Conservation (phyloP, 2,329 filamentous ascomycete genomes). For the Pochonia chlamydosporia region DNA sequence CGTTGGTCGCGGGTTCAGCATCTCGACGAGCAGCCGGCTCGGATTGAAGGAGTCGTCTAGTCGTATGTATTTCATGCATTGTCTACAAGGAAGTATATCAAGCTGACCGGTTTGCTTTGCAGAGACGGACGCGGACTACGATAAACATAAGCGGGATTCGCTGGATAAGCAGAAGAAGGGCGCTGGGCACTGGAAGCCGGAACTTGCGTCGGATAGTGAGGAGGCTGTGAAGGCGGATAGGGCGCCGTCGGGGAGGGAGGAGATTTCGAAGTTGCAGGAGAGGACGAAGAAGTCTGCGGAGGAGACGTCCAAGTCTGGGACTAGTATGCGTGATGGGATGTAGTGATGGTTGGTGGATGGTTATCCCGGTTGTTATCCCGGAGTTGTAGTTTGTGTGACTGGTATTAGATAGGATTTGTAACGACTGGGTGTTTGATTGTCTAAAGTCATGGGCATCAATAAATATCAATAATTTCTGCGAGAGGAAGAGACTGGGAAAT, state of each 20-base stretch:
- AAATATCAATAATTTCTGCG: too few species aligned
- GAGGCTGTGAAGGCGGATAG: slow-evolving; percentile 68
- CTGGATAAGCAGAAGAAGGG: slow-evolving; percentile 64
- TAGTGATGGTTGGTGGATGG: slow-evolving; percentile 15
- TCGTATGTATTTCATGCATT: slow-evolving; percentile 20
- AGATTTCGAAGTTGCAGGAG: slow-evolving; percentile 48
- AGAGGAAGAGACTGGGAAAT: too few species aligned
- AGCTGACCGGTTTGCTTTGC: not conserved
- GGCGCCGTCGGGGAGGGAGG: slow-evolving; percentile 20
- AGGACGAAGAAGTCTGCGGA: slow-evolving; percentile 48
- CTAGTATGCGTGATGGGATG: slow-evolving; percentile 40
- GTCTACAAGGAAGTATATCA: not conserved
- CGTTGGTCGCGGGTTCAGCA: slow-evolving; percentile 15
- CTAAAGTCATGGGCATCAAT: too few species aligned
- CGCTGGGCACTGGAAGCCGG: slow-evolving; percentile 68
- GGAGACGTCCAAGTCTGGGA: slow-evolving; percentile 40
- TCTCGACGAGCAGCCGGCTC: slow-evolving; percentile 22
- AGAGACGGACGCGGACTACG: slow-evolving; percentile 36
- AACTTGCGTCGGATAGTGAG: slow-evolving; percentile 74
- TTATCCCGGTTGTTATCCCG: not conserved
- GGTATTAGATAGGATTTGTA: too few species aligned
- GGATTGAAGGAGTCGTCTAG: slow-evolving; percentile 32
- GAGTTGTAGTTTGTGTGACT: too few species aligned
- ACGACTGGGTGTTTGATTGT: too few species aligned
- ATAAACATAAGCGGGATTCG: slow-evolving; percentile 56